Evolutionary conservation across 2,329 filamentous ascomycete genomes (phyloP), one percentile per base, ranked within the genome.

Genomic region (Ophiocordyceps unilateralis): DNA sequence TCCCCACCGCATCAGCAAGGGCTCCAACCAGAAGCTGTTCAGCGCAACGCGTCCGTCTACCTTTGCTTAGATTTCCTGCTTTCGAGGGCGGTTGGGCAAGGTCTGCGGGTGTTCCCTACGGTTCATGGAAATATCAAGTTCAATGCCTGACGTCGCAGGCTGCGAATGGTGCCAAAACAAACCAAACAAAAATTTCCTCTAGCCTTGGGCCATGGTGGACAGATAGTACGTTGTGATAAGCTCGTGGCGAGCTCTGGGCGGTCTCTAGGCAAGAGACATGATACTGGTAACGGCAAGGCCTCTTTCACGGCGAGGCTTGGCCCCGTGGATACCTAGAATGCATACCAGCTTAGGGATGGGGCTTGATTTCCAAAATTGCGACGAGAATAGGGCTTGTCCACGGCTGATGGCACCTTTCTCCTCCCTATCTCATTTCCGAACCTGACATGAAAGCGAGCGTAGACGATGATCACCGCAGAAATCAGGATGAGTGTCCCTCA

Each of bases 21-120:
- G 76, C 68, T 69, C 68, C 66, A 78, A 73, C 74, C 83, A 82
- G 76, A 93, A 93, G 79, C 65, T 96, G 66, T 98, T 93, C 76
- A 78, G 83, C 65, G 79, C 86, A 63, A 85, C 78, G 72, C 82
- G 91, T 71, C 91, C 91, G 62, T 85, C 85, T 62, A 98, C 91
- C 68, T 96, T 96, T 78, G 91, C 87, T 77, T 96, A 87, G 77
- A 69, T 64, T 67, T 68, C 67, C 64, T 61, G 64, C 65, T 62
- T 69, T 63, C 58, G 59, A 61, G 58, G 61, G 62, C 58, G 65
- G 61, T 64, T 67, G 64, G 68, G 64, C 63, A 69, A 65, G 67
- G 48, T 72, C 64, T 68, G 65, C 66, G 61, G 72, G 71, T 75
- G 71, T 76, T 75, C 62, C 72, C 62, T 69, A 70, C 61, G 68